Evolutionary conservation across 2,329 filamentous ascomycete genomes (phyloP), one percentile per base, ranked within the genome.

Genomic region (Colletotrichum limetticola): DNA sequence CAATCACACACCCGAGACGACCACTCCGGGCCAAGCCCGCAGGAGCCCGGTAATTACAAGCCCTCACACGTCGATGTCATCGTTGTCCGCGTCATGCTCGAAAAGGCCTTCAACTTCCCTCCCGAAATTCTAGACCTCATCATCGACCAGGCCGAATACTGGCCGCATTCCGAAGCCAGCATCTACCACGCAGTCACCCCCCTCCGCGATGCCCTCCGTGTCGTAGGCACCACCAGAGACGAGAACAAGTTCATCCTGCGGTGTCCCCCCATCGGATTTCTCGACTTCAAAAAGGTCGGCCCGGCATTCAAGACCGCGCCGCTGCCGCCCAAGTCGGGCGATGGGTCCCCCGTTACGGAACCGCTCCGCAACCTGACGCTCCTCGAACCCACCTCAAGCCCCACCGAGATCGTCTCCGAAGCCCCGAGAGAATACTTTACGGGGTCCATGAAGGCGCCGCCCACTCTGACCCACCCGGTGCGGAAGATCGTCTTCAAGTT

Each of bases 401-500:
- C 66, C 12, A 61, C 70, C 3, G 56, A 58, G 19, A 26, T 65
- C 11, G 46, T 55, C 5, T 52, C 60, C 28, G 71, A 72, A 32
- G 62, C 68, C 1, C 68, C 62, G n/a, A 52, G 65, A 5, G 82
- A 83, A 55, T 82, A 81, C 55, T 66, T 78, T n/a, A 74, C 80
- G 7, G 76, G 79, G 5, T 79, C 84, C 37, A 78, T 84, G 70
- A 46, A 76, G 1, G 57, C 61, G 62, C 62, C 66, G 6, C 72
- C 74, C 5, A 60, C 52, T 1, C 78, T 90, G 1, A 78, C 83
- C 3, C 80, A 85, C 64, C 89, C 90, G 0, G 89, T 88, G 63
- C 86, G 89, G 46, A 92, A 91, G 79, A 84, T 93, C 24, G 87
- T 91, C 26, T 92, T 92, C 78, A 88, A 85, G 5, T 84, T 91